Evolutionary conservation across 2,329 filamentous ascomycete genomes (phyloP), one percentile per base, ranked within the genome.

Genomic region (Hyphodiscus sp.): DNA sequence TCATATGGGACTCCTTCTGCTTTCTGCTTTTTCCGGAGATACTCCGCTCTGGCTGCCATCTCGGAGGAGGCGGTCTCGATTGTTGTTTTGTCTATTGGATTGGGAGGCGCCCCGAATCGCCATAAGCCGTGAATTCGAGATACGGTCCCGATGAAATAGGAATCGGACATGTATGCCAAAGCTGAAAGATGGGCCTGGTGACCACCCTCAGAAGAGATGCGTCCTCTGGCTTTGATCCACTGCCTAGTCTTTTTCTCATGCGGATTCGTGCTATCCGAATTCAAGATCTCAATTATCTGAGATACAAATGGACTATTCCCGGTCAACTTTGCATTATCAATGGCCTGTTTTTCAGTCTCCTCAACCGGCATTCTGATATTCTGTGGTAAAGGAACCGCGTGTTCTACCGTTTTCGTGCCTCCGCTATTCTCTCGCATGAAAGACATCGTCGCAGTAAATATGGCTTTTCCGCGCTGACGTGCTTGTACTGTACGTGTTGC

Each of bases 401-500:
- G 91, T 52, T 81, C 70, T 3, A 94, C 77, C 67, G 69, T 73
- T 68, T 67, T 65, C 48, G 60, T 61, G 15, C 75, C 78, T 49
- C 77, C 80, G 58, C 76, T 80, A 56, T 76, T 79, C 64, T 86
- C 83, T 18, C 82, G 78, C 66, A 87, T 86, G 69, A 99, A 97
- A 58, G 87, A 94, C 72, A 95, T 83, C 6, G 92, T 99, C 1
- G 90, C 94, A 18, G 92, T 97, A 73, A 97, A 97, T 72, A 99
- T 97, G 66, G 87, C 88, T 56, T 83, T 82, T 10, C 91, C 94
- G 42, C 84, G 79, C 74, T 99, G 94, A 26, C 91, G 79, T 30
- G 94, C 94, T 72, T 97, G 92, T n/a, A 99, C 94, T 0, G 92
- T 97, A 51, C 94, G 80, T 41, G 94, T 97, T 51, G 89, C 86